Evolutionary conservation across 495 filamentous ascomycete species (phyloP).

Genomic region (Friedmanniomyces endolithicus): DNA sequence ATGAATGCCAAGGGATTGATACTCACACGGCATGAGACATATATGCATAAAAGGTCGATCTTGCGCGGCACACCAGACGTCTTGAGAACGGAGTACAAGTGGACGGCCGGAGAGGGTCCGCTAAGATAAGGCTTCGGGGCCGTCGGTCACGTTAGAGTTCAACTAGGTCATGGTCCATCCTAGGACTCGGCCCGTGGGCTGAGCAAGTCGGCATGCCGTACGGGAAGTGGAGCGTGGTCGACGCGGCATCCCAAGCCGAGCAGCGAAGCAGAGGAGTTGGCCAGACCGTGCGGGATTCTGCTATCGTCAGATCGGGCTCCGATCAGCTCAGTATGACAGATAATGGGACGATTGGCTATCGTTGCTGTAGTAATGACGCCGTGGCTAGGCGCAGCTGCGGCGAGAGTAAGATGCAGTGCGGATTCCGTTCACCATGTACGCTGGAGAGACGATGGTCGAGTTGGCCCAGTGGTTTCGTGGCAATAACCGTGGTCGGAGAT

Average conservation of each 20-base stretch:
- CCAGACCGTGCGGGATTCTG: too few relatives aligned
- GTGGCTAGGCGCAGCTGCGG: too few relatives aligned
- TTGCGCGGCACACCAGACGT: not conserved
- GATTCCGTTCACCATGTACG: too few relatives aligned
- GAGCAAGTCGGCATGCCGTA: not conserved
- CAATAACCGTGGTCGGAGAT: too few relatives aligned
- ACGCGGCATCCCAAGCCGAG: not conserved
- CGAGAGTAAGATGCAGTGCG: too few relatives aligned
- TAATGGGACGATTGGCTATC: too few relatives aligned
- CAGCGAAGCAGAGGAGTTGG: not conserved
- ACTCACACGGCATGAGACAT: not conserved
- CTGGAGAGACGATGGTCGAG: too few relatives aligned
- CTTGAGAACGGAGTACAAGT: too few relatives aligned
- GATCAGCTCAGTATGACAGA: too few relatives aligned
- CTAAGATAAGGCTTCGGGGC: not conserved
- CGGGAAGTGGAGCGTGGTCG: not conserved
- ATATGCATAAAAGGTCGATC: not conserved
- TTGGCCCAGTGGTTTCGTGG: too few relatives aligned
- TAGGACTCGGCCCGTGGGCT: not conserved
- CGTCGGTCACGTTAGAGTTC: not conserved
- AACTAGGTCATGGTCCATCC: not conserved
- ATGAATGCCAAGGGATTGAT: not conserved
- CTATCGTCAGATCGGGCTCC: too few relatives aligned
- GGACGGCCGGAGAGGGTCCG: not conserved
- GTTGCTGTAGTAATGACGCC: too few relatives aligned